Conservation (phyloP, 192 early-diverging fungal genomes). For the Podila clonocystis region DNA sequence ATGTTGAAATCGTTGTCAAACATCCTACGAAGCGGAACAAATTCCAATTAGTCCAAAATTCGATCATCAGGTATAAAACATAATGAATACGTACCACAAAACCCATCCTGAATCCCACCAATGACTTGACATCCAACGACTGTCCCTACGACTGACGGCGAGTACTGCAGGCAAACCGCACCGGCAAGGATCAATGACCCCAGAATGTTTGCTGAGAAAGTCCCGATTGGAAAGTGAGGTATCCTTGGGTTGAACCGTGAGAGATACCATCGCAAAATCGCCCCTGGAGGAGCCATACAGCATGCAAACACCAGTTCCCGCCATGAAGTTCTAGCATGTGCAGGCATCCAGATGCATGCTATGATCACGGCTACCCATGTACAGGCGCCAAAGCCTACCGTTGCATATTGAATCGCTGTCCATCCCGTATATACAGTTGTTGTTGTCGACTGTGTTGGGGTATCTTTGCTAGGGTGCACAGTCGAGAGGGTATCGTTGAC, state of each 20-base stretch:
- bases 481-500: not conserved
- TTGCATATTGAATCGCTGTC: not conserved
- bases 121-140: conserved; percentile 36
- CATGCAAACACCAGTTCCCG: conserved; percentile 51
- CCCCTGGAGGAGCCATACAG: conserved; percentile 61
- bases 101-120: conserved; percentile 60
- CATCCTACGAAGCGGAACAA: conserved; percentile 33
- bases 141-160: not conserved
- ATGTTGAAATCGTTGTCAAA: conserved; percentile 55
- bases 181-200: conserved; percentile 57
- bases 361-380: conserved; percentile 54
- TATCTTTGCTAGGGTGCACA: not conserved
- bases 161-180: conserved; percentile 51
- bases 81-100: conserved; percentile 58
- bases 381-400: not conserved
- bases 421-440: not conserved
- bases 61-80: not conserved
- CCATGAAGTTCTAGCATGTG: conserved; percentile 7
- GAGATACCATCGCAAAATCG: conserved; percentile 61
- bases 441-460: not conserved
- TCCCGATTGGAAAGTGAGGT: conserved; percentile 58
- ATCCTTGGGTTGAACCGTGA: conserved; percentile 50
- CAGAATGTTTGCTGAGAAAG: conserved; percentile 59
- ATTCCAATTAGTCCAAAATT: not conserved
- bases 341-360: conserved; percentile 33